phyloP scores from a whole-genome alignment of 257 asterid species.

The Leonotis leonurus region DNA sequence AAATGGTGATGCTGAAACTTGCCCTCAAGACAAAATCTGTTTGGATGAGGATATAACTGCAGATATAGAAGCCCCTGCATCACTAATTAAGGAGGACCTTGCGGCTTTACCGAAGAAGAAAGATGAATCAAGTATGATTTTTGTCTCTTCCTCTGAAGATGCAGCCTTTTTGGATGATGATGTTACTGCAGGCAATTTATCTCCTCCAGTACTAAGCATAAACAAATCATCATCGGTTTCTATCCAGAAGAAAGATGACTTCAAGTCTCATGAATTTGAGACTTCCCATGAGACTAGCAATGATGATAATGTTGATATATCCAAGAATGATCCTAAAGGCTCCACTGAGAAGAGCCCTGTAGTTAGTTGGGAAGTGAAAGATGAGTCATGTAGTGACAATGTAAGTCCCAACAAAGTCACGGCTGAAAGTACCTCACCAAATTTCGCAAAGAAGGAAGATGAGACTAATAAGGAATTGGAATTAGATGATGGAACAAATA shows the following conservation, averaged over 20 bases:
- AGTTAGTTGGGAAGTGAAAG: constrained; percentile 19
- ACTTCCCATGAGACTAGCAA: constrained; percentile 37
- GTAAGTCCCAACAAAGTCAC: neutral
- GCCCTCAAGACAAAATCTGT: constrained; percentile 10
- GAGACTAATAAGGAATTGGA: neutral
- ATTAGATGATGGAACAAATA: constrained; percentile 20
- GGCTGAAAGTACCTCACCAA: neutral
- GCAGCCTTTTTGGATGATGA: constrained; percentile 33
- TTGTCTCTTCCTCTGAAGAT: constrained; percentile 21
- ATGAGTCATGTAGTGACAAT: constrained; percentile 3
- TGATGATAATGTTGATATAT: constrained; percentile 25
- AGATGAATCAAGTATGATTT: constrained; percentile 24
- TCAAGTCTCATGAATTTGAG: constrained; percentile 29
- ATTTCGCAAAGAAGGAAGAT: neutral
- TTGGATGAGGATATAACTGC: constrained; percentile 6
- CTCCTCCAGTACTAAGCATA: neutral
- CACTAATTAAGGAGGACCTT: constrained; percentile 4
- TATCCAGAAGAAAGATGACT: constrained; percentile 16
- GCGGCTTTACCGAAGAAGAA: constrained; percentile 13
- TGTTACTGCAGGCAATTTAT: constrained; percentile 21
- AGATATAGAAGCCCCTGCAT: constrained; percentile 2
- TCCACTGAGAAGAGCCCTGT: constrained; percentile 16
- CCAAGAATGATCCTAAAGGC: too few relatives aligned
- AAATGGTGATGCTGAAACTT: constrained; percentile 17
- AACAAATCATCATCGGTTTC: constrained; percentile 4